Evolutionary conservation across 1,284 basidiomycete species (phyloP).

Genomic region (Schizopora paradoxa): DNA sequence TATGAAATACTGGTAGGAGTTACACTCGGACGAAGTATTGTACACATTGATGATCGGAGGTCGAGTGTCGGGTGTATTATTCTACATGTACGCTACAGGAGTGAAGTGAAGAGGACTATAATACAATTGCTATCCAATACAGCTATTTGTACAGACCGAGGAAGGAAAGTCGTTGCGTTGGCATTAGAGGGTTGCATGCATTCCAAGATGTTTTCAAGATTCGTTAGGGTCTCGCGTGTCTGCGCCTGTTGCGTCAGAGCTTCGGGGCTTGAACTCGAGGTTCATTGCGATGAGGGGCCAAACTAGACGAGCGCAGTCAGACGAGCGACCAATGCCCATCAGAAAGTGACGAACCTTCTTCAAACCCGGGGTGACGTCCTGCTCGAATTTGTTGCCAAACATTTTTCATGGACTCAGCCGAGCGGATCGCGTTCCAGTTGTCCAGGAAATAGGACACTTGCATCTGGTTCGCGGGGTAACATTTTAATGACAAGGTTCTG

Average conservation of each 20-base stretch:
- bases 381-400: conserved; percentile 80
- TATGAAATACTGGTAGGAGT: too few species aligned
- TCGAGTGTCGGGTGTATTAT: too few species aligned
- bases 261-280: conserved; percentile 51
- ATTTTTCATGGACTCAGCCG: conserved; percentile 73
- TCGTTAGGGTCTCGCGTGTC: conserved; percentile 3
- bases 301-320: conserved; percentile 34
- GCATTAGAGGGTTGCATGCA: too few species aligned
- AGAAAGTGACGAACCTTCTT: conserved; percentile 44
- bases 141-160: too few species aligned
- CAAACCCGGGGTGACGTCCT: conserved; percentile 79
- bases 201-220: too few species aligned
- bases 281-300: conserved; percentile 64
- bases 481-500: conserved; percentile 1
- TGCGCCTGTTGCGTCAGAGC: background rate
- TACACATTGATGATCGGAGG: too few species aligned
- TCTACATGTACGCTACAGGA: too few species aligned
- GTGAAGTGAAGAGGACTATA: too few species aligned
- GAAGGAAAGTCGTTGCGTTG: background rate
- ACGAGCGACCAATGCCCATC: background rate
- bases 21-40: too few species aligned
- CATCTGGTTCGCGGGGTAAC: conserved; percentile 36
- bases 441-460: conserved; percentile 74
- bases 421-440: conserved; percentile 78
- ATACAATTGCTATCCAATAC: background rate